Percentiles rank a stretch among this genome's conserved stretches.
Conservation (phyloP, 495 filamentous ascomycete genomes). For the Talaromyces ruber region DNA sequence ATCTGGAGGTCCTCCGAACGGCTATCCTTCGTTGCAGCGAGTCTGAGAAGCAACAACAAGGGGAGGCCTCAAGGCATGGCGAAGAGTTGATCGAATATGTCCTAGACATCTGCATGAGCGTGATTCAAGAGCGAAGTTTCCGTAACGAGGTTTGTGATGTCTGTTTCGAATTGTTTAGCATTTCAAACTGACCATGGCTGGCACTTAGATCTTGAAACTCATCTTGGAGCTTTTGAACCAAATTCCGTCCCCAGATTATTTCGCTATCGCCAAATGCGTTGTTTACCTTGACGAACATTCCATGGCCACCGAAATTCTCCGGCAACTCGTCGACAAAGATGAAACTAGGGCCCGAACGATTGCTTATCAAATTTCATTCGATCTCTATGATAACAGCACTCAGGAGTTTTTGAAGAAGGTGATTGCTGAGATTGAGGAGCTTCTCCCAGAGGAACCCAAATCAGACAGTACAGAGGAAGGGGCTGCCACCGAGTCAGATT, state of each 20-base stretch:
- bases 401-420: constrained; percentile 94
- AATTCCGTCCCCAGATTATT: constrained; percentile 87
- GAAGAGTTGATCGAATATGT: constrained; percentile 97
- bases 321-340: constrained; percentile 70
- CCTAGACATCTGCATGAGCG: constrained; percentile 91
- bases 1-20: constrained; percentile 77
- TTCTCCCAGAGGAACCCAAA: constrained; percentile 33
- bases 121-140: constrained; percentile 87
- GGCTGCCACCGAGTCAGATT: constrained; percentile 45
- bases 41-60: constrained; percentile 63
- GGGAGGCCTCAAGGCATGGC: constrained; percentile 49
- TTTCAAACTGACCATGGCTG: constrained; percentile 6
- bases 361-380: constrained; percentile 96
- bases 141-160: constrained; percentile 56
- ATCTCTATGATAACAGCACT: constrained; percentile 95
- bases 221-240: constrained; percentile 84
- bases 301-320: constrained; percentile 82
- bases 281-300: constrained; percentile 91
- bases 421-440: constrained; percentile 65
- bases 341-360: constrained; percentile 69
- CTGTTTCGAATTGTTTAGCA: not conserved
- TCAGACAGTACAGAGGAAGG: constrained; percentile 34
- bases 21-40: constrained; percentile 76
- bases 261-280: constrained; percentile 96
- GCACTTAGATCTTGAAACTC: constrained; percentile 67